Percentiles rank a stretch among this genome's conserved stretches.
phyloP scores from a whole-genome alignment of 768 basidiomycete species.

The Mycena latifolia region DNA sequence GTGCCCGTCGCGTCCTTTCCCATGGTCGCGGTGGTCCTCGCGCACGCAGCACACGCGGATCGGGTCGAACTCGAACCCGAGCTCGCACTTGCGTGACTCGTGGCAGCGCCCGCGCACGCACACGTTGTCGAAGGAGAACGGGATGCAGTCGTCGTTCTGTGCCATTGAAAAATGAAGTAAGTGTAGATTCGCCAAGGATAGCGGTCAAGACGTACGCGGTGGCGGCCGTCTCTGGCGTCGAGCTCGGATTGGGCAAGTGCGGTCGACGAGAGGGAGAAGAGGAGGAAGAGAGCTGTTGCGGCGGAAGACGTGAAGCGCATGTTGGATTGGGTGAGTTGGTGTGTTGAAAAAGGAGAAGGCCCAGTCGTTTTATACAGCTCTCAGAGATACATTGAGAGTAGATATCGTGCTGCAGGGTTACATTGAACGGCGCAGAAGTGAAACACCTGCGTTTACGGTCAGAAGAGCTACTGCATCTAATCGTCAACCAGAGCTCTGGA shows the following conservation, averaged over 20 bases:
- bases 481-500: background rate
- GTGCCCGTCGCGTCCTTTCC: background rate
- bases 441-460: background rate
- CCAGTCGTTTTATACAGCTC: background rate
- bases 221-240: background rate
- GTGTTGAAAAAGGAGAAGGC: background rate
- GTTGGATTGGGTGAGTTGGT: background rate
- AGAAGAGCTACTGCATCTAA: background rate
- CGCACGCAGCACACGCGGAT: background rate
- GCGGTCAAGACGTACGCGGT: too few species aligned
- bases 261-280: conserved; percentile 16
- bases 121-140: background rate
- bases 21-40: background rate
- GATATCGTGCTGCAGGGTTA: too few species aligned
- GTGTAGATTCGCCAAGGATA: too few species aligned
- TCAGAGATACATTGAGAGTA: background rate
- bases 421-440: background rate
- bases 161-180: background rate
- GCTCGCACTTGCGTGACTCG: conserved; percentile 15
- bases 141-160: conserved; percentile 14
- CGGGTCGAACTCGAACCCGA: conserved; percentile 19
- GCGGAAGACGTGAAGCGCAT: conserved; percentile 1
- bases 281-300: background rate
- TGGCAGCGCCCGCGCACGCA: conserved; percentile 18
- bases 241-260: conserved; percentile 9